These are phyloP conservation scores for Boletus coccyginus DNA, from an alignment of 768 basidiomycete genomes.

Conservation along the genomic window DNA sequence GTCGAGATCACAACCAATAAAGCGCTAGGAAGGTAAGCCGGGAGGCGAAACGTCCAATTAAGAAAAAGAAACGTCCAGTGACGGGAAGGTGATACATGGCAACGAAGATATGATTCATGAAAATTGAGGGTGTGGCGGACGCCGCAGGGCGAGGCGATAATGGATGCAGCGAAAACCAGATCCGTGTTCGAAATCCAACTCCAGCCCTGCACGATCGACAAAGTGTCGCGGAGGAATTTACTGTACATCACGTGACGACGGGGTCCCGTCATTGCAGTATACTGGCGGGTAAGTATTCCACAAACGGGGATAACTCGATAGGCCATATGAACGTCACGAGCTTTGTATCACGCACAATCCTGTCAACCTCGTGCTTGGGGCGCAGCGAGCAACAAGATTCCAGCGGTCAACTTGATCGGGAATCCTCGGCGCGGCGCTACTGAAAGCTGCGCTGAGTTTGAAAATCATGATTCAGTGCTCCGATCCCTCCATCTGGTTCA, in stretches of 20 bases:
- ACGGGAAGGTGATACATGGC: conserved; percentile 19
- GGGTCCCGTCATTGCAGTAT: background rate
- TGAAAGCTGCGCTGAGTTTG: conserved; percentile 12
- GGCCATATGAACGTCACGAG: too few species aligned
- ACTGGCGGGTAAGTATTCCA: background rate
- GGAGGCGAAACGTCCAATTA: conserved; percentile 17
- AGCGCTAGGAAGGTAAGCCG: conserved; percentile 11
- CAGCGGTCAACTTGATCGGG: conserved; percentile 17
- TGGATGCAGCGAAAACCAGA: conserved; percentile 13
- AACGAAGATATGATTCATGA: conserved; percentile 15
- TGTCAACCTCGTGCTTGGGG: too few species aligned
- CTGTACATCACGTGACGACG: background rate
- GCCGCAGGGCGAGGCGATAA: conserved; percentile 18
- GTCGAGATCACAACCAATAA: conserved; percentile 20
- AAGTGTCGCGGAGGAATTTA: conserved; percentile 4
- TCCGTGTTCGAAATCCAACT: conserved; percentile 9
- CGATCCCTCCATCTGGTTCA: conserved; percentile 1
- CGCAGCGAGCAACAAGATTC: background rate
- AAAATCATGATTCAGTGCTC: conserved; percentile 17
- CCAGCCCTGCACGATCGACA: conserved; percentile 1
- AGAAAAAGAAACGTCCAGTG: conserved; percentile 22
- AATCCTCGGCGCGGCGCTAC: conserved; percentile 18
- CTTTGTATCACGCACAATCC: background rate
- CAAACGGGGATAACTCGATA: background rate
- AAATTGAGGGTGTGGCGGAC: conserved; percentile 20